Percentiles rank a stretch among this genome's conserved stretches.
Evolutionary conservation across 495 filamentous ascomycete species (phyloP).

Genomic region (Penicillium psychrofluorescens): DNA sequence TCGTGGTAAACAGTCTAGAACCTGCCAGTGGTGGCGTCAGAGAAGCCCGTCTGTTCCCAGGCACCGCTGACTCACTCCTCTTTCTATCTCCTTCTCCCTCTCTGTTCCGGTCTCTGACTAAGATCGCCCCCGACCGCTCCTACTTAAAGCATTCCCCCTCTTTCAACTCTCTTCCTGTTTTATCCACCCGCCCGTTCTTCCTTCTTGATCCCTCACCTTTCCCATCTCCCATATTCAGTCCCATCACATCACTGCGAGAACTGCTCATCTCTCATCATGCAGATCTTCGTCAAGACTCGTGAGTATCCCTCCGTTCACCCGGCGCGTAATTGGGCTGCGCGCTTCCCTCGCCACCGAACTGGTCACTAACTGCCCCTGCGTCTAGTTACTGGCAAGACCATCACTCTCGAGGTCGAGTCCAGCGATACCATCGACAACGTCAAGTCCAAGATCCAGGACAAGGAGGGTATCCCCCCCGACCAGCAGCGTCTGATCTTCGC

Average conservation of each 20-base stretch:
- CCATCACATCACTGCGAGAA: conserved; percentile 6
- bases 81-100: conserved; percentile 16
- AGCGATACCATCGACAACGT: conserved; percentile 98
- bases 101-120: conserved; percentile 27
- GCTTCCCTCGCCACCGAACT: conserved; percentile 1
- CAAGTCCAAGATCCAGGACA: conserved; percentile 98
- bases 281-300: conserved; percentile 98
- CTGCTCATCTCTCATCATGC: conserved; percentile 51
- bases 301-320: conserved; percentile 34
- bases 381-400: conserved; percentile 90
- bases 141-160: conserved; percentile 20
- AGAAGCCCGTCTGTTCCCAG: conserved; percentile 8
- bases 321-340: background rate
- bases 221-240: conserved; percentile 5
- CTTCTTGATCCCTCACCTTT: conserved; percentile 5
- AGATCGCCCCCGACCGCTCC: conserved; percentile 27
- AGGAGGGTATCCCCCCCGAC: conserved; percentile 97
- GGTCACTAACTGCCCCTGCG: conserved; percentile 8
- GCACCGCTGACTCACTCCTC: conserved; percentile 23
- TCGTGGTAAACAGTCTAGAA: background rate
- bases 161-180: conserved; percentile 9
- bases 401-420: conserved; percentile 98
- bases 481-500: conserved; percentile 99
- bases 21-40: conserved; percentile 17
- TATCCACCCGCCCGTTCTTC: background rate